These are phyloP conservation scores for Populus hybrid DNA, from an alignment of 441 rosid genomes.

Conservation along the genomic window DNA sequence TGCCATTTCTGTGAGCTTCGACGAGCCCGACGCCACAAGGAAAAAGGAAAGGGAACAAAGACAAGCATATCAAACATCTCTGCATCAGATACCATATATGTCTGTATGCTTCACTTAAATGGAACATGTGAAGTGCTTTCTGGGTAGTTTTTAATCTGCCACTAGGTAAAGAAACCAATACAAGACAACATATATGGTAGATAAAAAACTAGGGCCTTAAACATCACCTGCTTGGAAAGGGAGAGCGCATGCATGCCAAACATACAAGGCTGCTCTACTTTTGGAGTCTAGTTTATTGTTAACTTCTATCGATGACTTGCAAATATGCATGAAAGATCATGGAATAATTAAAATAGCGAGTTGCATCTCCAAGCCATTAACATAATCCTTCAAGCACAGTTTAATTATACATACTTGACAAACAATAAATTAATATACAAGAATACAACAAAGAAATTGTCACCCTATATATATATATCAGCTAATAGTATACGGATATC, in stretches of 20 bases:
- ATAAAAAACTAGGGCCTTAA: neutral
- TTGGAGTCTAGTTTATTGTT: neutral
- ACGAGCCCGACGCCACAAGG: neutral
- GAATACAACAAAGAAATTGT: neutral
- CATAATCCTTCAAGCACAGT: neutral
- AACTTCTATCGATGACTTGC: conserved; percentile 9
- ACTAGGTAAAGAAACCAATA: neutral
- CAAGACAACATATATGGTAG: neutral
- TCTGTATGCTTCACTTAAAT: neutral
- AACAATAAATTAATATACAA: conserved; percentile 3
- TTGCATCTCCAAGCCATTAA: neutral
- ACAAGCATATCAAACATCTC: neutral
- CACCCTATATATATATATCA: neutral
- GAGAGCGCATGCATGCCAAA: conserved; percentile 1
- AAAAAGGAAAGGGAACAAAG: neutral
- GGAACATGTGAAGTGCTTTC: neutral
- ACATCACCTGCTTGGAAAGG: conserved; percentile 9
- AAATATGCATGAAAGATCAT: conserved; percentile 23
- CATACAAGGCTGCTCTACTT: neutral
- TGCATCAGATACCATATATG: neutral
- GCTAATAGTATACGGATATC: neutral
- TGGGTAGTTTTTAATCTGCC: neutral
- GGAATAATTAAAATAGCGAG: neutral
- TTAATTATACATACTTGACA: neutral
- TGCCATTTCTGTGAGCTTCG: neutral